Conservation (phyloP, 306 rosid genomes). For the Cicer judaicum region DNA sequence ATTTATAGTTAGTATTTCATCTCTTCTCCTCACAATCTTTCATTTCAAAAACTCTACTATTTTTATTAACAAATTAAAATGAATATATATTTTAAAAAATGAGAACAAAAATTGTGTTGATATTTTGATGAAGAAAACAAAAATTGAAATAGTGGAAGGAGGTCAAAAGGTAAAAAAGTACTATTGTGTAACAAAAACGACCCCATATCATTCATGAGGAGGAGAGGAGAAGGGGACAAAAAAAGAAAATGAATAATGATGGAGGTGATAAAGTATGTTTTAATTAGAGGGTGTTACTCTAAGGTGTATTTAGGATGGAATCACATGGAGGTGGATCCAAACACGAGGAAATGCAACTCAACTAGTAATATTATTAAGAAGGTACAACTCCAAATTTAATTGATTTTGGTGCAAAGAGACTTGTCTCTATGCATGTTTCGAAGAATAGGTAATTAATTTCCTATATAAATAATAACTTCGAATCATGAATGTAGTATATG, state of each 20-base stretch:
- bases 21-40: too few relatives aligned
- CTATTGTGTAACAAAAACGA: neutral
- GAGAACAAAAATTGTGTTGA: neutral
- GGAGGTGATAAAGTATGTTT: constrained; percentile 22
- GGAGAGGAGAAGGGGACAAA: constrained; percentile 36
- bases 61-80: too few relatives aligned
- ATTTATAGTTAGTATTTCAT: too few relatives aligned
- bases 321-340: constrained; percentile 41
- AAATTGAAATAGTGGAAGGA: neutral
- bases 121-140: neutral
- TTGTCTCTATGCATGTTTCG: constrained; percentile 18
- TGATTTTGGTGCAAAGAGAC: neutral
- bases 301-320: constrained; percentile 36
- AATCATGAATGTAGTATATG: constrained; percentile 24
- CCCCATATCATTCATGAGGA: constrained; percentile 49
- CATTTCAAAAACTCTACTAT: too few relatives aligned
- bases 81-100: too few relatives aligned
- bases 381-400: constrained; percentile 19
- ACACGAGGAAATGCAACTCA: constrained; percentile 32
- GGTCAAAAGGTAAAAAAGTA: neutral
- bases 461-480: neutral
- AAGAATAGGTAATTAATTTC: constrained; percentile 18
- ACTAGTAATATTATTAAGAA: constrained; percentile 2
- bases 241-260: constrained; percentile 10
- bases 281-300: constrained; percentile 32